Base-by-base conservation (phyloP, 352 stramenopile genomes). In the Pythium rhizo-oryzae region DNA sequence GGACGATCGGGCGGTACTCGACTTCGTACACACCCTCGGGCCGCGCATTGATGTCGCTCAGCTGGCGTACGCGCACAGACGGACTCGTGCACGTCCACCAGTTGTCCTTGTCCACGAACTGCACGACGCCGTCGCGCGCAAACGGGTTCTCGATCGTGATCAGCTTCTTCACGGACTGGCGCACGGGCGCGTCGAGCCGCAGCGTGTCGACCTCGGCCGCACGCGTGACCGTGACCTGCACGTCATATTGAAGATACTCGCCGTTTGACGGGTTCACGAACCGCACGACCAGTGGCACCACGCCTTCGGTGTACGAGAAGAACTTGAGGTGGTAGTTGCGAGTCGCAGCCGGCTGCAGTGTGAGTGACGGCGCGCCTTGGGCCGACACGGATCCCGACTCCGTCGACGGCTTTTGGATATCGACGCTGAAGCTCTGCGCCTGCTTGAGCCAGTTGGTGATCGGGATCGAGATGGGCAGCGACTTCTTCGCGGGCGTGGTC, bases 91-190 rank as follows among this genome's bases (percentile, higher is more conserved):
- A 92, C 51, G 80, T 83, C 93, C 92, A 98, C 89, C 86, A 97
- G 7, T 77, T 73, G 18, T 76, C 61, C 55, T 72, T 76, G 63
- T 95, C 80, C 5, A 70, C 72, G 52, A 94, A 95, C 2, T 77
- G 73, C 19, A 97, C 79, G 2, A 62, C 44, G 23, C 61, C 74
- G 15, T 84, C 74, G 0, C 43, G 58, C 11, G 76, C 69, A 30
- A 98, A 91, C 24, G 93, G 93, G 54, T 98, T 98, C 41, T 96
- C 92, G 49, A 98, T 96, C n/a, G 83, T 81, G 53, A 98, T 79
- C 7, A 85, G 68, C 54, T 92, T 91, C 66, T 87, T 86, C 19
- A 94, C 70, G 1, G 82, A 79, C 49, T 97, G 92, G 1, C 93
- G 85, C 47, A 98, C 90, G 7, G 85, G 86, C 1, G 90, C 87